These are phyloP conservation scores for Russula foetens DNA, from an alignment of 768 basidiomycete species.

Conservation along the genomic window DNA sequence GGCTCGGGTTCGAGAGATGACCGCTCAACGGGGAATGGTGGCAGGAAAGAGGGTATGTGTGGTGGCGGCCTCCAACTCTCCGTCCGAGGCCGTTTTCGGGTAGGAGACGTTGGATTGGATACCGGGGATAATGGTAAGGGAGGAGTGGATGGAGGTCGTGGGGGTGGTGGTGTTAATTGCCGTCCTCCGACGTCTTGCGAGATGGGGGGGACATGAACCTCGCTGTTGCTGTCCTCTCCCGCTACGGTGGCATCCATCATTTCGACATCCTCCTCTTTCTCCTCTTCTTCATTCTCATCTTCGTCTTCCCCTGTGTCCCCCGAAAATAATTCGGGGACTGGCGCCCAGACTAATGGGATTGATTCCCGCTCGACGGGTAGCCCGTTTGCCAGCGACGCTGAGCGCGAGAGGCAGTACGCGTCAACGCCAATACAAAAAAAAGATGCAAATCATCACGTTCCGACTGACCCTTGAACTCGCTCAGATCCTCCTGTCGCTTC, in stretches of 20 bases:
- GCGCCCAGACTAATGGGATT: constrained; percentile 40
- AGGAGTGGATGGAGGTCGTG: constrained; percentile 30
- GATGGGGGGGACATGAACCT: constrained; percentile 11
- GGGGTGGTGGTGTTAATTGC: constrained; percentile 17
- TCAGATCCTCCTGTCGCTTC: constrained; percentile 62
- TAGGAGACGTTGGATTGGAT: constrained; percentile 50
- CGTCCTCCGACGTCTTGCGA: constrained; percentile 11
- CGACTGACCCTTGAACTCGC: constrained; percentile 61
- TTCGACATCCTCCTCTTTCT: constrained; percentile 11
- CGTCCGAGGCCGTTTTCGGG: constrained; percentile 49
- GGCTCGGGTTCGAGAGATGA: constrained; percentile 27
- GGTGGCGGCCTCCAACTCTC: constrained; percentile 52
- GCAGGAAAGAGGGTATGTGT: constrained; percentile 58
- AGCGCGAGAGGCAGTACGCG: constrained; percentile 23
- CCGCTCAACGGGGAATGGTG: constrained; percentile 49
- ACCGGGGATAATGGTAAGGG: constrained; percentile 47
- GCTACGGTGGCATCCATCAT: constrained; percentile 15
- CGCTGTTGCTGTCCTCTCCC: constrained; percentile 6
- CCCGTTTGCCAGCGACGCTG: constrained; percentile 57
- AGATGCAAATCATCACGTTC: constrained; percentile 20
- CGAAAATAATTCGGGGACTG: constrained; percentile 22
- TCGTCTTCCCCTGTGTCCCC: constrained; percentile 30
- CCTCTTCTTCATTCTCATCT: constrained; percentile 26
- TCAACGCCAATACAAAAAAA: constrained; percentile 24
- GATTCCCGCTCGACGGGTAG: constrained; percentile 46